These are phyloP conservation scores for Solanum chacoense DNA, from an alignment of 305 asterid genomes.

Conservation along the genomic window DNA sequence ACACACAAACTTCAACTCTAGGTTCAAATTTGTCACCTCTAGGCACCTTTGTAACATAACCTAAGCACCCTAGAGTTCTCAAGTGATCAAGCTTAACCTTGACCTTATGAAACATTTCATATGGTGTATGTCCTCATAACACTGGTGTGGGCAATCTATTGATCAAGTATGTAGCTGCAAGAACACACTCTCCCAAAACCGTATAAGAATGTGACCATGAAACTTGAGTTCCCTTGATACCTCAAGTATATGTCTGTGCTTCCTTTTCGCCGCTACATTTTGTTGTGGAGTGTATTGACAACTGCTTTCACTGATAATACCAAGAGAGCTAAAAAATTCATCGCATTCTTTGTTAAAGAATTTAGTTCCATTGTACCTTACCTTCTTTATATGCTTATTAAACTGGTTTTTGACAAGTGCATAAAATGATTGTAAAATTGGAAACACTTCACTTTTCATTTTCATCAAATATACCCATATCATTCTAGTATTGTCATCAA, in stretches of 20 bases:
- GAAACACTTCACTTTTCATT: not conserved
- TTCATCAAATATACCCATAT: not conserved
- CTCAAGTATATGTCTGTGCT: not conserved
- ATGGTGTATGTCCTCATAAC: not conserved
- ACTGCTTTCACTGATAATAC: not conserved
- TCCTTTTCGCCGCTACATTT: too few relatives aligned
- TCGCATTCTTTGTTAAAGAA: not conserved
- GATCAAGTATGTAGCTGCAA: not conserved
- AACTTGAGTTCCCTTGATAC: not conserved
- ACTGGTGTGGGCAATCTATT: not conserved
- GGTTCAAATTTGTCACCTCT: not conserved
- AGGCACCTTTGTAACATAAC: not conserved
- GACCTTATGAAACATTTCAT: not conserved
- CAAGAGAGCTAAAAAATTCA: not conserved
- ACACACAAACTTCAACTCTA: not conserved
- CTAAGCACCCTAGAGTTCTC: not conserved
- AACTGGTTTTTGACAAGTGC: not conserved
- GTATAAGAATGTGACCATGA: not conserved
- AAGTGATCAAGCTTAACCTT: not conserved
- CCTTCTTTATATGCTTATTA: not conserved
- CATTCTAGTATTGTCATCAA: not conserved
- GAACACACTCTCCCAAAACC: not conserved
- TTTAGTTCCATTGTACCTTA: not conserved
- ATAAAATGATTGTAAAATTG: too few relatives aligned
- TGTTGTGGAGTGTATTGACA: not conserved